These are phyloP conservation scores for Rosa persica DNA, from an alignment of 306 rosid species.

Conservation along the genomic window DNA sequence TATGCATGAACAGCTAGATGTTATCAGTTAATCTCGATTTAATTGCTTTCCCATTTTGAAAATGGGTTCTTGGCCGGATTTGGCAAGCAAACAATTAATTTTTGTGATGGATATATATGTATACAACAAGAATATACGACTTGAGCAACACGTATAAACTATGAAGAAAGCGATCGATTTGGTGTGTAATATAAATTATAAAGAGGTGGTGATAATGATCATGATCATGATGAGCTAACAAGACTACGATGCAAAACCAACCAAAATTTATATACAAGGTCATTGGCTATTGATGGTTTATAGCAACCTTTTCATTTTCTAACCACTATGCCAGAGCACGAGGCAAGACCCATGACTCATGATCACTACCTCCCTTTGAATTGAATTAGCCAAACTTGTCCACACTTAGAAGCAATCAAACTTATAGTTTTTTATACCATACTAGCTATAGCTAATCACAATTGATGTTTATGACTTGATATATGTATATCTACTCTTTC, in stretches of 20 bases:
- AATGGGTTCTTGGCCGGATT: constrained; percentile 33
- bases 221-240: constrained; percentile 32
- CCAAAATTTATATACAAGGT: constrained; percentile 10
- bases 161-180: constrained; percentile 58
- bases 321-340: constrained; percentile 37
- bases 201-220: constrained; percentile 15
- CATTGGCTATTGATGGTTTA: constrained; percentile 22
- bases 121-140: constrained; percentile 21
- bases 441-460: constrained; percentile 20
- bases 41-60: neutral
- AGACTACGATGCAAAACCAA: constrained; percentile 51
- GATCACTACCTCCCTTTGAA: constrained; percentile 28
- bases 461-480: constrained; percentile 6
- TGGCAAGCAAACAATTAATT: constrained; percentile 42
- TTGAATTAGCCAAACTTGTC: constrained; percentile 20
- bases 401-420: constrained; percentile 51
- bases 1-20: constrained; percentile 2
- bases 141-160: constrained; percentile 31
- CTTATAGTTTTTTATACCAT: constrained; percentile 7
- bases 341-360: constrained; percentile 39
- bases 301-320: constrained; percentile 32
- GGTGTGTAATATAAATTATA: constrained; percentile 14
- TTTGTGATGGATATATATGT: constrained; percentile 20
- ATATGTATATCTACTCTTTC: constrained; percentile 11
- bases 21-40: neutral